phyloP scores from a whole-genome alignment of 1,284 basidiomycete genomes.

The Trametes hirsuta region DNA sequence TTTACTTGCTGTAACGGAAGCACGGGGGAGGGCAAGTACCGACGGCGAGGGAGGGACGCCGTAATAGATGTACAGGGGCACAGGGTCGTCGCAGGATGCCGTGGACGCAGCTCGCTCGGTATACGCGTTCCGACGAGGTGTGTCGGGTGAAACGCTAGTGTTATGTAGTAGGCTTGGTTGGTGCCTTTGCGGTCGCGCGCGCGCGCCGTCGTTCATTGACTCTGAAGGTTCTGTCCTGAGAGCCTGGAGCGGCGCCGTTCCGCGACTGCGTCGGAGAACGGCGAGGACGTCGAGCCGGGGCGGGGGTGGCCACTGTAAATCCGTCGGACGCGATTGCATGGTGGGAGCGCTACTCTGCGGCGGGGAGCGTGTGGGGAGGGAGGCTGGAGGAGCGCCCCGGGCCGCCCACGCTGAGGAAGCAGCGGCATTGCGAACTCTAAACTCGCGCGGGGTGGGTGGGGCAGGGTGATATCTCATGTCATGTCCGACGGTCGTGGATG shows the following conservation, averaged over 20 bases:
- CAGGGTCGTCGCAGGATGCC: background rate
- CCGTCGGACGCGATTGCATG: too few relatives aligned
- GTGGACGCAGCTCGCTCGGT: background rate
- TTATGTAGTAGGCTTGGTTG: too few relatives aligned
- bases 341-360: background rate
- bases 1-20: too few relatives aligned
- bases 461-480: background rate
- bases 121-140: background rate
- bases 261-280: background rate
- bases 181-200: background rate
- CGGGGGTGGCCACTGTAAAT: too few relatives aligned
- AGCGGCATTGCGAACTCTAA: background rate
- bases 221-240: too few relatives aligned
- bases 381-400: conserved; percentile 9
- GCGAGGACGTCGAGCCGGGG: too few relatives aligned
- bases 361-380: background rate
- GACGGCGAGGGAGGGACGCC: too few relatives aligned
- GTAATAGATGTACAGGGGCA: too few relatives aligned
- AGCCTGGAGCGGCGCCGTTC: background rate
- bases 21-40: too few relatives aligned
- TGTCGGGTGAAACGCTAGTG: too few relatives aligned
- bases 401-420: background rate
- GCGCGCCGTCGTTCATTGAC: background rate
- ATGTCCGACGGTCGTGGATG: conserved; percentile 10
- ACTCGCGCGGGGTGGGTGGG: too few relatives aligned